A percentile compares a stretch with the other conserved stretches of the same genome.
Evolutionary conservation across 2,329 filamentous ascomycete genomes (phyloP).

Genomic region (Pezicula carpinea): DNA sequence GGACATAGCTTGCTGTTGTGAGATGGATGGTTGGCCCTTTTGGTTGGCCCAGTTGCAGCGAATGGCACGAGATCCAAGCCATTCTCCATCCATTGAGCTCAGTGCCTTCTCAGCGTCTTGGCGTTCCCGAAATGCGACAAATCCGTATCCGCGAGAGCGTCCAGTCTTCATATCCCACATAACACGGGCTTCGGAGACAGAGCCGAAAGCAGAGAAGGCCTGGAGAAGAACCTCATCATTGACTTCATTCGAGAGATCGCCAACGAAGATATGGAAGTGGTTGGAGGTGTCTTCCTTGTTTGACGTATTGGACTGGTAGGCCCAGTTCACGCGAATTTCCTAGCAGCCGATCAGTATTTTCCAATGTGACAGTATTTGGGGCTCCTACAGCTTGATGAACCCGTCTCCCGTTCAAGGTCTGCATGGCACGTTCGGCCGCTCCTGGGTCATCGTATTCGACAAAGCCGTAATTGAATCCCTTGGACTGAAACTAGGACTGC

Average conservation of each 20-base stretch:
- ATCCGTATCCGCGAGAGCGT: conserved; percentile 93
- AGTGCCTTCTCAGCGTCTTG: conserved; percentile 91
- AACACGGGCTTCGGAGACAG: conserved; percentile 93
- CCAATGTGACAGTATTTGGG: background rate
- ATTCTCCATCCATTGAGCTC: conserved; percentile 98
- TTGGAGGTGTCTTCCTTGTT: conserved; percentile 97
- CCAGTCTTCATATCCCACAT: conserved; percentile 99
- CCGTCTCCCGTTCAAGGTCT: conserved; percentile 88
- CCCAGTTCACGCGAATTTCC: conserved; percentile 99
- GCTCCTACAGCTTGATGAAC: conserved; percentile 86
- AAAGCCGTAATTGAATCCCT: conserved; percentile 98
- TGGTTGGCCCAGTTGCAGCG: conserved; percentile 99
- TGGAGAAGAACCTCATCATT: conserved; percentile 93
- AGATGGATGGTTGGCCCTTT: conserved; percentile 98
- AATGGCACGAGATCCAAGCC: conserved; percentile 95
- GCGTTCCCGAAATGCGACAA: conserved; percentile 94
- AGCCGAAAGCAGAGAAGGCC: conserved; percentile 93
- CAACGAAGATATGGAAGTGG: conserved; percentile 99
- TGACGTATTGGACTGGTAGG: conserved; percentile 90
- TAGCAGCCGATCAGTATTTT: conserved; percentile 36
- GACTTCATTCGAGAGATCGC: conserved; percentile 95
- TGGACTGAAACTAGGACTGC: conserved; percentile 56
- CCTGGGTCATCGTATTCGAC: conserved; percentile 98
- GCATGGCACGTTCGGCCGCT: conserved; percentile 94
- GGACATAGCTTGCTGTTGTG: conserved; percentile 94